Conservation (phyloP, 2,329 filamentous ascomycete genomes). For the Ascochyta pisi region DNA sequence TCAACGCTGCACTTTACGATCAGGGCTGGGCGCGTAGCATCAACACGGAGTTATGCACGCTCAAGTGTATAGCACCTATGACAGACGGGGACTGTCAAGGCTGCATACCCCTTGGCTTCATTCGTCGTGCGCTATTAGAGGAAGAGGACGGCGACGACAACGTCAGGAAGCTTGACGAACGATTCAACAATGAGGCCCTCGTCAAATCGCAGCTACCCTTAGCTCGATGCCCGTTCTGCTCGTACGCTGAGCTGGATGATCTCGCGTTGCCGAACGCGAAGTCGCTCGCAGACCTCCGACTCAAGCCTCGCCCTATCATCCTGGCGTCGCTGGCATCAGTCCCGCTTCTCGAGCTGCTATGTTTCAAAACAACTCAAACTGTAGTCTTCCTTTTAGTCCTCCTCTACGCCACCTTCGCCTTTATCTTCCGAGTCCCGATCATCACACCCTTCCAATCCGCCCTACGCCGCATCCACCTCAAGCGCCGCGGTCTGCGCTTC, state of each 20-base stretch:
- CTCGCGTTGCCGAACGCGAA: constrained; percentile 36
- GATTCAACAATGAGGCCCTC: constrained; percentile 78
- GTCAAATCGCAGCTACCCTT: constrained; percentile 76
- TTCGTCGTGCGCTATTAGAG: constrained; percentile 74
- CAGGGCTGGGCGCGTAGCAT: constrained; percentile 89
- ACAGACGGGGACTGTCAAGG: constrained; percentile 68
- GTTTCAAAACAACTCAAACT: constrained; percentile 54
- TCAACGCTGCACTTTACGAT: constrained; percentile 88
- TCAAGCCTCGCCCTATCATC: constrained; percentile 42
- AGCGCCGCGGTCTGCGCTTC: constrained; percentile 77
- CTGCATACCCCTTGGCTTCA: constrained; percentile 71
- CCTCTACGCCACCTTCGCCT: constrained; percentile 29
- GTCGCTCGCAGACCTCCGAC: constrained; percentile 33
- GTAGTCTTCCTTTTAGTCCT: constrained; percentile 63
- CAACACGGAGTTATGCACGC: constrained; percentile 72
- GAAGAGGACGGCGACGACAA: constrained; percentile 75
- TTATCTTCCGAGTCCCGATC: constrained; percentile 35
- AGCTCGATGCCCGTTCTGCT: constrained; percentile 87
- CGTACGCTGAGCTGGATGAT: constrained; percentile 84
- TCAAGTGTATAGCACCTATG: constrained; percentile 82
- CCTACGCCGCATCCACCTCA: constrained; percentile 71
- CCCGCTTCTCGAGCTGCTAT: constrained; percentile 42
- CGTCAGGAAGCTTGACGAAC: constrained; percentile 77
- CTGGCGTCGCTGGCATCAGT: constrained; percentile 36
- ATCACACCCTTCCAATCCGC: constrained; percentile 62